Percentiles rank a stretch among this genome's conserved stretches.
Evolutionary conservation across 2,329 filamentous ascomycete genomes (phyloP).

Genomic region (Bimuria novae-zelandiae): DNA sequence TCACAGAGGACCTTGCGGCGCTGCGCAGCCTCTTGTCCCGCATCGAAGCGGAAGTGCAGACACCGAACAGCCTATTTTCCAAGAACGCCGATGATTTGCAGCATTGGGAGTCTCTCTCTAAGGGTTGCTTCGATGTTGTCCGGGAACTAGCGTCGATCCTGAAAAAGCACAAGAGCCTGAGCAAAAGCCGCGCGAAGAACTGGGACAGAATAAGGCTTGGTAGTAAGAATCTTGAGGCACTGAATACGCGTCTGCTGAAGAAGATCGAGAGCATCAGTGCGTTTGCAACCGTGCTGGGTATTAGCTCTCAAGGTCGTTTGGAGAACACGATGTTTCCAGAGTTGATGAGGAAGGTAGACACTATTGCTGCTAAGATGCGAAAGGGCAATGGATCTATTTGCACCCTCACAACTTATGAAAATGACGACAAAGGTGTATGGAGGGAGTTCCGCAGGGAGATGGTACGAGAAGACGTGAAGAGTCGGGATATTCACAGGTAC

Average conservation of each 20-base stretch:
- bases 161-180: constrained; percentile 6
- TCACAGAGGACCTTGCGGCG: neutral
- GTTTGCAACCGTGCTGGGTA: constrained; percentile 1
- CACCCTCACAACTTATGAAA: constrained; percentile 2
- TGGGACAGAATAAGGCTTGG: constrained; percentile 7
- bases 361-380: neutral
- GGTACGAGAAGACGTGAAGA: neutral
- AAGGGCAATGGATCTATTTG: neutral
- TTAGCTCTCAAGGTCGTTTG: constrained; percentile 3
- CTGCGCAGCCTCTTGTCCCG: constrained; percentile 2
- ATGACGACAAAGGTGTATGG: constrained; percentile 3
- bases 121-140: neutral
- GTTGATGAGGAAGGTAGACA: neutral
- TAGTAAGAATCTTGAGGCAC: neutral
- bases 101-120: neutral
- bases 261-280: neutral
- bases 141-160: neutral
- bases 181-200: constrained; percentile 1
- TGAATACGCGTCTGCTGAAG: neutral
- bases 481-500: too few species aligned
- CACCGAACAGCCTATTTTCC: neutral
- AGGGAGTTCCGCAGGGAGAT: constrained; percentile 5
- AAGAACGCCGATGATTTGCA: neutral
- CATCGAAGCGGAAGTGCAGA: constrained; percentile 1
- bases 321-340: constrained; percentile 5